Percentiles rank a stretch among this genome's conserved stretches.
Evolutionary conservation across 139 green algal species (phyloP).

Genomic region (Chlamydomonas incerta): DNA sequence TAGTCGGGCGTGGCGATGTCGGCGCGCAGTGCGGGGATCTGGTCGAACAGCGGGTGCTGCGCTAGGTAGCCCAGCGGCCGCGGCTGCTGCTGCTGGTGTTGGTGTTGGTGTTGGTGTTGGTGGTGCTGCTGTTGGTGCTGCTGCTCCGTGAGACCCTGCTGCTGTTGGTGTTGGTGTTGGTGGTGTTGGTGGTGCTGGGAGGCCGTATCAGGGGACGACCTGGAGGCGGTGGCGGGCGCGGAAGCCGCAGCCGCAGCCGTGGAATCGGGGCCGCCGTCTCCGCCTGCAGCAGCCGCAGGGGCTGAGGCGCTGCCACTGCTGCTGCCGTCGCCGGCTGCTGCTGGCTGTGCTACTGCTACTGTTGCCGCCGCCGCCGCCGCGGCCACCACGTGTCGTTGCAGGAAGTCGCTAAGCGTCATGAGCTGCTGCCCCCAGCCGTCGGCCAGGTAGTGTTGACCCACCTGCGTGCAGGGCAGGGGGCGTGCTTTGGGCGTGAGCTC

Average conservation of each 20-base stretch:
- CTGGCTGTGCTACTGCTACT: not conserved
- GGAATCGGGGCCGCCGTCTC: too few relatives aligned
- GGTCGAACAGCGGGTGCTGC: constrained; percentile 93
- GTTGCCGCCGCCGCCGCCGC: not conserved
- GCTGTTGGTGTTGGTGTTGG: too few relatives aligned
- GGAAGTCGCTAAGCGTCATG: constrained; percentile 87
- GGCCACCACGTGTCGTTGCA: constrained; percentile 58
- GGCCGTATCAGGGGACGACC: too few relatives aligned
- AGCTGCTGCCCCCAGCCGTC: constrained; percentile 86
- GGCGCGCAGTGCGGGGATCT: constrained; percentile 83
- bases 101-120: too few relatives aligned
- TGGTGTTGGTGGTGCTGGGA: too few relatives aligned
- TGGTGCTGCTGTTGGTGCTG: too few relatives aligned
- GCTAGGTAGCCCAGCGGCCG: constrained; percentile 82
- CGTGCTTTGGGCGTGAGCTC: too few relatives aligned
- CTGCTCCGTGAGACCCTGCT: too few relatives aligned
- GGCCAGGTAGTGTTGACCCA: constrained; percentile 87
- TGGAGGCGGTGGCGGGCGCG: too few relatives aligned
- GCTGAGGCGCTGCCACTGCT: not conserved
- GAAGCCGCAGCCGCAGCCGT: too few relatives aligned
- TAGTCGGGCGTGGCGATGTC: constrained; percentile 90
- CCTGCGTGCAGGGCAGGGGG: too few relatives aligned
- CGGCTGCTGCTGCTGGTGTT: too few relatives aligned
- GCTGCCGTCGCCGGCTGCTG: not conserved
- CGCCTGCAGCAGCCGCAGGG: not conserved